These are phyloP conservation scores for Tetracladium marchalianum DNA, from an alignment of 495 filamentous ascomycete species.

Conservation along the genomic window DNA sequence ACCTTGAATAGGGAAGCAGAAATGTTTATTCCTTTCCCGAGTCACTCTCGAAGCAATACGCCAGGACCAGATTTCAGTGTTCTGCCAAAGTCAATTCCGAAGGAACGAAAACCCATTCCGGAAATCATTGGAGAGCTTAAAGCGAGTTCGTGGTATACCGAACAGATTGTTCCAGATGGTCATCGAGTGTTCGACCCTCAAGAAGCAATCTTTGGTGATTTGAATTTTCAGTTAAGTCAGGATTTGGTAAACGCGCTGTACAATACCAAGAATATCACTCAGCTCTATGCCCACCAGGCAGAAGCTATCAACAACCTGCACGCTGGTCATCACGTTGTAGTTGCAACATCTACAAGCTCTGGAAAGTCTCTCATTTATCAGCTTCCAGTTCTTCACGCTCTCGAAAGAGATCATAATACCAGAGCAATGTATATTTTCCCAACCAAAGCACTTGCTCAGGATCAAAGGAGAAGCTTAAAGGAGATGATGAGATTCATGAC, in stretches of 20 bases:
- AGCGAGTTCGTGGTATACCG: constrained; percentile 72
- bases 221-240: constrained; percentile 82
- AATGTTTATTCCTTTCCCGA: constrained; percentile 17
- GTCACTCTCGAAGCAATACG: constrained; percentile 17
- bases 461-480: constrained; percentile 81
- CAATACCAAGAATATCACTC: constrained; percentile 76
- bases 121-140: constrained; percentile 84
- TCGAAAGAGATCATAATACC: constrained; percentile 67
- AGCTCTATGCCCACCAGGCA: constrained; percentile 88
- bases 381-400: constrained; percentile 78
- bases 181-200: constrained; percentile 90
- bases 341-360: constrained; percentile 90
- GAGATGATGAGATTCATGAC: constrained; percentile 75
- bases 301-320: constrained; percentile 90
- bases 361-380: constrained; percentile 97
- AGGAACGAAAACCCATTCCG: constrained; percentile 68
- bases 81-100: constrained; percentile 64
- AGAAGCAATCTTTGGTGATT: constrained; percentile 68
- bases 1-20: constrained; percentile 41
- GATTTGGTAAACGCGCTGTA: constrained; percentile 89
- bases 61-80: constrained; percentile 22
- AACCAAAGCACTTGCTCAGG: constrained; percentile 93
- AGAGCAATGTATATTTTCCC: constrained; percentile 97
- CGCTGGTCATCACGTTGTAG: constrained; percentile 77
- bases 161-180: constrained; percentile 89